Base-by-base conservation (phyloP, 1,139 yeast genomes). In the Candida pseudocylindracea region DNA sequence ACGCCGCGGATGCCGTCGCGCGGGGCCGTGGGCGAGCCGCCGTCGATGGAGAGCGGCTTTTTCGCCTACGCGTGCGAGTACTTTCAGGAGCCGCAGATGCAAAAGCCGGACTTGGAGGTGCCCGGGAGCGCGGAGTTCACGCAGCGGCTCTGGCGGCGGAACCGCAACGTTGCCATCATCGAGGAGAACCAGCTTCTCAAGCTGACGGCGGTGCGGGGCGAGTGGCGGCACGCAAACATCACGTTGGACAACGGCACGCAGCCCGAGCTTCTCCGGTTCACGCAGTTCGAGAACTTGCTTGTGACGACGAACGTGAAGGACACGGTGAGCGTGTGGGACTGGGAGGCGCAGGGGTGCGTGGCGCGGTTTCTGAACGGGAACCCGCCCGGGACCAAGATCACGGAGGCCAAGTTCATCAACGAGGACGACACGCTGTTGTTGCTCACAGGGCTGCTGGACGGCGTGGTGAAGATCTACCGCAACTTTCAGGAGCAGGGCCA, bases 1-100 rank as follows among this genome's bases (percentile, higher is more conserved):
- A 60, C 73, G 1, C 69, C 72, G 7, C 54, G 75, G 32, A 45
- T 74, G 8, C 85, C 93, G 0, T 51, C 73, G 20, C 20, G 20
- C 6, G 6, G 6, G 20, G 20, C 20, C 6, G 20, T 15, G 20
- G 20, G 20, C 4, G 20, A 15, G 6, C 4, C 6, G 20, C 20
- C 20, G 20, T 6, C 6, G 20, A 15, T 15, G 20, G 60, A 62
- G 11, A 75, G 92, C 13, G 73, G 74, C 4, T 85, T 88, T 46
- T 72, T 85, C 41, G 93, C 80, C 36, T 88, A 83, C 57, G 71
- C 88, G 44, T 61, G 79, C 39, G 98, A 88, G 47, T 85, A 83
- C 46, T 88, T 85, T 54, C 94, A 85, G 45, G 96, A 85, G 46
- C 96, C 99, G 0, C 96, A 88, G 47, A 78, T 88, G 76, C 72